Base-by-base conservation (phyloP, 768 basidiomycete species). In the Trametes cubensis region DNA sequence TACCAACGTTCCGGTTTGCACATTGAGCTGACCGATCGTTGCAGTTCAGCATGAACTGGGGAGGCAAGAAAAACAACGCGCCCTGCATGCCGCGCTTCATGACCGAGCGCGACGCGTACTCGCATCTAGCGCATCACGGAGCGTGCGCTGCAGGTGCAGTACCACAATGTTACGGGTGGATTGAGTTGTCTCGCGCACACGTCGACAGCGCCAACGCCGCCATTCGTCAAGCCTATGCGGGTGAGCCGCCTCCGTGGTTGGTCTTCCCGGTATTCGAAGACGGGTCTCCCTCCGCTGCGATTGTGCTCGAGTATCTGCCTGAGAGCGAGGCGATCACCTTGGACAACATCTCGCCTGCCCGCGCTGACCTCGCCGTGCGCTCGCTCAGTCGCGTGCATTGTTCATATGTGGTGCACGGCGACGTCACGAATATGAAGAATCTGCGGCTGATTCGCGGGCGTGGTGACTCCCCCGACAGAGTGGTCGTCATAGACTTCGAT, bases 281-380 rank as follows among this genome's bases (percentile, higher is more conserved):
- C 20, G 39, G 55, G 18, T 30, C 44, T 2, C 58, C 53, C 11
- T 30, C 59, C 4, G 54, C 39, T 13, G 65, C 53, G 2, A 53
- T 66, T 15, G 39, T 66, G n/a, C 54, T 66, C 11, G 62, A 66
- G 49, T 63, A 60, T 44, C 30, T 66, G 30, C 54, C 65, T 6
- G 53, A 54, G 39, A 40, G 52, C 41, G 38, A 21, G 26, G 30
- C 11, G 38, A 20, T 66, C n/a, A 30, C 23, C 6, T 17, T 23
- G 1, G 26, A 47, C 10, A 60, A 51, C 39, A 28, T 61, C 4
- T 63, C 65, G 5, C 18, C 40, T 13, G 7, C 8, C 14, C 28
- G 57, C 20, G 64, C 64, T 3, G 64, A 65, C 17, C 34, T 13
- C 7, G 64, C 60, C 4, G n/a, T 61, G 23, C 40, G 56, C 23